Percentiles rank a stretch among this genome's conserved stretches.
These are phyloP conservation scores for Aspergillus sergii DNA, from an alignment of 2,329 filamentous ascomycete genomes.

Conservation along the genomic window DNA sequence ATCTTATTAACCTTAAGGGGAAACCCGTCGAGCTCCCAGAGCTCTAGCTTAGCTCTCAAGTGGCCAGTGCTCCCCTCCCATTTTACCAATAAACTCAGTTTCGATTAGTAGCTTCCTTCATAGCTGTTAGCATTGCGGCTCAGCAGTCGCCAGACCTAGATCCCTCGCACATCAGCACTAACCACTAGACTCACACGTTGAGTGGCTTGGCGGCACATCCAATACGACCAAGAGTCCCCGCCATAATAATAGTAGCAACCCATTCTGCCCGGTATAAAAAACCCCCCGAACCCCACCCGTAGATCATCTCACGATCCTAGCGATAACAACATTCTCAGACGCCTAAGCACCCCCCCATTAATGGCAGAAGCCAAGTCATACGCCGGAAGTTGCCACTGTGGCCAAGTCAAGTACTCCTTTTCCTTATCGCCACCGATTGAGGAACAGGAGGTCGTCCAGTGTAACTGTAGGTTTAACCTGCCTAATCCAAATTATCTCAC, in stretches of 20 bases:
- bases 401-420: constrained; percentile 24
- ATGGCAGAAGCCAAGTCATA: constrained; percentile 8
- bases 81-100: background rate
- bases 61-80: background rate
- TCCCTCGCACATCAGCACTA: background rate
- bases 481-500: too few relatives aligned
- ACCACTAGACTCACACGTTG: background rate
- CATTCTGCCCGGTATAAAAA: background rate
- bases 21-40: background rate
- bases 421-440: constrained; percentile 18
- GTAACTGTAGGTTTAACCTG: constrained; percentile 22
- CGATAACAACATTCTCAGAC: background rate
- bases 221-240: background rate
- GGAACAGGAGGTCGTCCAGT: constrained; percentile 18
- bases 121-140: background rate
- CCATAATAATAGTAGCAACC: background rate
- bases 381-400: constrained; percentile 26
- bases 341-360: background rate
- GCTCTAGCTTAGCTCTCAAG: background rate
- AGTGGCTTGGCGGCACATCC: background rate
- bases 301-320: background rate
- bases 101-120: background rate
- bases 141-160: background rate
- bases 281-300: background rate
- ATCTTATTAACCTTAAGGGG: background rate